Evolutionary conservation across 441 rosid genomes (phyloP), one percentile per base, ranked within the genome.

Genomic region (Gossypium gossypioides): DNA sequence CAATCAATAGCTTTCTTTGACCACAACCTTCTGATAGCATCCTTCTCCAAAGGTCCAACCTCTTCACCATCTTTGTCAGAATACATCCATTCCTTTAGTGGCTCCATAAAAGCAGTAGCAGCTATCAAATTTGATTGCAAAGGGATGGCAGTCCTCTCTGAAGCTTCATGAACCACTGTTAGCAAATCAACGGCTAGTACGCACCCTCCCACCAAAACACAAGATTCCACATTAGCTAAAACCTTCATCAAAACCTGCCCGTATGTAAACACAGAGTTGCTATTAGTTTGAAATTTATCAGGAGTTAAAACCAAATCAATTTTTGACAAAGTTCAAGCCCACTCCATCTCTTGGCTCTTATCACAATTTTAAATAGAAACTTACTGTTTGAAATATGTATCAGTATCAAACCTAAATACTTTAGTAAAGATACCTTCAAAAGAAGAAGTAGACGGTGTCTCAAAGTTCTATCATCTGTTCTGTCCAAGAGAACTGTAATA

Each of bases 51-150:
- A 24, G 99, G 99, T 80, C 99, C 99, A 74, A 88, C 86, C 82
- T 91, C 81, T 68, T 79, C 81, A 73, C 98, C 97, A 81, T 86
- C 83, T 75, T 89, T 86, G 78, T 85, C 95, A 70, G 86, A 70
- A 78, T 87, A 90, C 93, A 89, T 90, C 99, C 99, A 96, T 81
- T 96, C 99, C 86, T 96, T 96, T 46, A 89, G 92, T 32, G 99
- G 93, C 82, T 96, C 99, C 99, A 96, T 91, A 83, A 96, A 96
- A 68, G 99, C 99, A 78, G 97, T 87, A 68, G 99, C 97, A 74
- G 99, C 99, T 78, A 96, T 86, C 82, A 96, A 82, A 82, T 96
- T 96, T 64, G 99, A 96, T 71, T 96, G 99, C 67, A 96, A 83
- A 71, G 99, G 99, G 78, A 91, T 96, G 56, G 90, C 90, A 46